Evolutionary conservation across 371 early-diverging fungal species (phyloP).

Genomic region (Rhizopus microsporus): DNA sequence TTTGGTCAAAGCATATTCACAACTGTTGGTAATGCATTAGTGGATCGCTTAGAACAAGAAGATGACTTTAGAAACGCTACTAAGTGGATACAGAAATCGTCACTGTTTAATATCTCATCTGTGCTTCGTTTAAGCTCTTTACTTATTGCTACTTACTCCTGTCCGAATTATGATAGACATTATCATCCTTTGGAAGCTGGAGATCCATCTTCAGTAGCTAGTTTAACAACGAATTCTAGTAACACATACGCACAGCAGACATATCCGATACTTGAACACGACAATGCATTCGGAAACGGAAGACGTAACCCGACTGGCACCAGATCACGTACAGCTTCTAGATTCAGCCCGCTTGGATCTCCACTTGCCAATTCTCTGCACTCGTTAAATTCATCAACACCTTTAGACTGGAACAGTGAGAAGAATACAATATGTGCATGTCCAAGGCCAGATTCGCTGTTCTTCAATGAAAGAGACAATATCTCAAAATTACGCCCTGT

Average conservation of each 20-base stretch:
- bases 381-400: constrained; percentile 1
- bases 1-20: constrained; percentile 38
- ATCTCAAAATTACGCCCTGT: constrained; percentile 28
- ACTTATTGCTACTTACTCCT: constrained; percentile 39
- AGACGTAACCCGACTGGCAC: constrained; percentile 3
- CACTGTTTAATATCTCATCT: constrained; percentile 43
- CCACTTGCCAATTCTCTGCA: constrained; percentile 5
- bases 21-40: constrained; percentile 10
- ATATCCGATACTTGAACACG: not conserved
- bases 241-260: not conserved
- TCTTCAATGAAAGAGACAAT: constrained; percentile 24
- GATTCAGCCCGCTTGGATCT: constrained; percentile 26
- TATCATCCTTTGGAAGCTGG: constrained; percentile 11
- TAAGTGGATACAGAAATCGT: constrained; percentile 20
- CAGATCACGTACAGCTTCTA: constrained; percentile 21
- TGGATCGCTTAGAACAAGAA: constrained; percentile 5
- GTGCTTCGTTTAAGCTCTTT: constrained; percentile 43
- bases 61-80: constrained; percentile 23
- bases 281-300: not conserved
- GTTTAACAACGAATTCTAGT: not conserved
- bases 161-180: constrained; percentile 37
- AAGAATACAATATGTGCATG: constrained; percentile 27
- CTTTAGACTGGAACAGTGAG: constrained; percentile 23
- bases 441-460: constrained; percentile 31
- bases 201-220: not conserved